Percentiles rank a stretch among this genome's conserved stretches.
Evolutionary conservation across 345 rosid genomes (phyloP).

Genomic region (Carallia brachiata): DNA sequence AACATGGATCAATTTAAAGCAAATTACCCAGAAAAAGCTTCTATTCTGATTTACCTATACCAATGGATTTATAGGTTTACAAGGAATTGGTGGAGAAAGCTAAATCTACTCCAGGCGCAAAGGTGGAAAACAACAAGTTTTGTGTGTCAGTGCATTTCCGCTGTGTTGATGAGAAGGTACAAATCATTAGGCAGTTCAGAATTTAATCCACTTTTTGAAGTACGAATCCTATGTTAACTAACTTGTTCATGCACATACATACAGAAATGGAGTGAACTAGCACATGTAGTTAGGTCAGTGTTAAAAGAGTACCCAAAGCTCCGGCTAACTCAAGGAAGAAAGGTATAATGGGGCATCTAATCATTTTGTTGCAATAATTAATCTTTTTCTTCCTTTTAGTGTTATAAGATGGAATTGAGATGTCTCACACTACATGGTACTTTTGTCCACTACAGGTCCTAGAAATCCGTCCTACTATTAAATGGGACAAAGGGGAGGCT

Average conservation of each 20-base stretch:
- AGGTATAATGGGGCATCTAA: slow-evolving; percentile 37
- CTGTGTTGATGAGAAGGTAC: slow-evolving; percentile 69
- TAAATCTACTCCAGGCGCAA: slow-evolving; percentile 61
- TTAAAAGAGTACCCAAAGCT: slow-evolving; percentile 63
- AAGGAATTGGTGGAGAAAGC: slow-evolving; percentile 51
- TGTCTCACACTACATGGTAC: slow-evolving; percentile 9
- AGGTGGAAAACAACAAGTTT: slow-evolving; percentile 76
- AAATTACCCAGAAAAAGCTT: not conserved
- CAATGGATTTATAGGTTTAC: slow-evolving; percentile 37
- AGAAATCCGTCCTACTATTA: slow-evolving; percentile 72
- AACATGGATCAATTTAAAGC: not conserved
- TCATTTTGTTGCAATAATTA: not conserved
- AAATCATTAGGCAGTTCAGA: not conserved
- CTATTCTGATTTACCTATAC: not conserved
- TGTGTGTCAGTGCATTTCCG: slow-evolving; percentile 81
- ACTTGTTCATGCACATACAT: slow-evolving; percentile 7
- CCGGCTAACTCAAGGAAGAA: slow-evolving; percentile 64
- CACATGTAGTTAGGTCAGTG: slow-evolving; percentile 58
- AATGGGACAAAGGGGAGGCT: slow-evolving; percentile 90
- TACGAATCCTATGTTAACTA: not conserved
- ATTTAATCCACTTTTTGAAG: not conserved
- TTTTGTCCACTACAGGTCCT: slow-evolving; percentile 42
- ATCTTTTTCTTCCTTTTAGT: not conserved
- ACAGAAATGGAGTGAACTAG: slow-evolving; percentile 81
- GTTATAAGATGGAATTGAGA: not conserved